Base-by-base conservation (phyloP, 257 asterid genomes). In the Jacaranda copaia region DNA sequence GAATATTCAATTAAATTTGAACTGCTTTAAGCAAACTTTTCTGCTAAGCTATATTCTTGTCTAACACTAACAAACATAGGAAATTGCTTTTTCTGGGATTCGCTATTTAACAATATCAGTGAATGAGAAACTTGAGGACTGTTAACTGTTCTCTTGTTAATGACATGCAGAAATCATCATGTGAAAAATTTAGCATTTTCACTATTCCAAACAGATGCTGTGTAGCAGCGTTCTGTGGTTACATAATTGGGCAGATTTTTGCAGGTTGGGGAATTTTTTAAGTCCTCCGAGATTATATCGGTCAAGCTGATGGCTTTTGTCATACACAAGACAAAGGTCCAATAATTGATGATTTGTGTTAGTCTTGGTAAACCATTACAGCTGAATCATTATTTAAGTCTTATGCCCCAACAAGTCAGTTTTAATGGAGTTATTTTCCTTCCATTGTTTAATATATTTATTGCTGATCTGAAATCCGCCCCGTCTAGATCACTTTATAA, bases 401-500 rank as follows among this genome's bases (percentile, higher is more conserved):
- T 63, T 35, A 61, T 73, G 51, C 72, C 35, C 35, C 65, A 52
- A 64, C 48, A 10, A 60, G 77, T 69, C 19, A 48, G 46, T 70
- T 45, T 68, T 60, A 19, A 16, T 51, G 60, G 19, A 43, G 71
- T 62, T 75, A 56, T 45, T 61, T 36, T 38, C 32, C 64, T 72
- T 67, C 11, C 36, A 38, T 72, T n/a, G 53, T 45, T 51, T 45
- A 67, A 76, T 46, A 42, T 57, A 63, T 36, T 59, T 43, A 73
- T 65, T 83, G 82, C 20, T 70, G 62, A 72, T 71, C 51, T n/a
- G 45, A 36, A 73, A 72, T 42, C 36, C n/a, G 38, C 73, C 52
- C 71, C 56, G 53, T 81, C 61, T 36, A 36, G 40, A 38, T 77
- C 74, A 72, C 79, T 68, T 80, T 16, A 25, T 56, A 74, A 46